Percentiles rank a stretch among this genome's conserved stretches.
phyloP scores from a whole-genome alignment of 345 rosid species.

The Syzygium aqueum region DNA sequence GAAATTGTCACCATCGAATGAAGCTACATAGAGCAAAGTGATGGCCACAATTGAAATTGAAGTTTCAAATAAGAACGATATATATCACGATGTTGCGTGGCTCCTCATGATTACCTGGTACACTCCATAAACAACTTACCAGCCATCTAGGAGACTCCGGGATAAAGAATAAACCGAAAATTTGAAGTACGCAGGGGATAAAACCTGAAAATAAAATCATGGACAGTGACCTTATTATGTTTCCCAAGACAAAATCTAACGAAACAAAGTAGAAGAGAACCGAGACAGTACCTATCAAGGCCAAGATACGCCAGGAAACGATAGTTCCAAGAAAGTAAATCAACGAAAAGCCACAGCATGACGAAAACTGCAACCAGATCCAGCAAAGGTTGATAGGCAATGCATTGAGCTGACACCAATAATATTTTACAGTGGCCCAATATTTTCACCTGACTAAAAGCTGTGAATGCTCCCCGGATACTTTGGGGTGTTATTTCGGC shows the following conservation, averaged over 20 bases:
- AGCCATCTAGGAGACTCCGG: constrained; percentile 51
- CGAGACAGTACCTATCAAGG: constrained; percentile 7
- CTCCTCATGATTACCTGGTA: neutral
- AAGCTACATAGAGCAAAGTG: neutral
- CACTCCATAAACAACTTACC: constrained; percentile 7
- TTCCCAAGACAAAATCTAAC: neutral
- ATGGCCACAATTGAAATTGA: neutral
- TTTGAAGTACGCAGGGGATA: constrained; percentile 17
- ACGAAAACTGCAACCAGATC: constrained; percentile 5
- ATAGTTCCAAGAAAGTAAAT: constrained; percentile 14
- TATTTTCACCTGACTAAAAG: constrained; percentile 2
- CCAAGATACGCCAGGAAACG: constrained; percentile 19
- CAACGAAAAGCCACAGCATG: constrained; percentile 10
- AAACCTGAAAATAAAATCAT: constrained; percentile 13
- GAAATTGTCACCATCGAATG: neutral
- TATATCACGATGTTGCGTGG: neutral
- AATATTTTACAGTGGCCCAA: neutral
- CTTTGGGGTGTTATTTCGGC: constrained; percentile 12
- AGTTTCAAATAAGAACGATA: neutral
- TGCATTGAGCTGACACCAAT: neutral
- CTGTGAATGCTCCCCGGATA: constrained; percentile 5
- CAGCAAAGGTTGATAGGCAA: neutral
- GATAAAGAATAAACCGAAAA: constrained; percentile 26
- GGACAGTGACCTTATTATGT: neutral
- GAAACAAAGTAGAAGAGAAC: neutral